A percentile compares a stretch with the other conserved stretches of the same genome.
These are phyloP conservation scores for Amanita subjunquillea DNA, from an alignment of 768 basidiomycete genomes.

Conservation along the genomic window DNA sequence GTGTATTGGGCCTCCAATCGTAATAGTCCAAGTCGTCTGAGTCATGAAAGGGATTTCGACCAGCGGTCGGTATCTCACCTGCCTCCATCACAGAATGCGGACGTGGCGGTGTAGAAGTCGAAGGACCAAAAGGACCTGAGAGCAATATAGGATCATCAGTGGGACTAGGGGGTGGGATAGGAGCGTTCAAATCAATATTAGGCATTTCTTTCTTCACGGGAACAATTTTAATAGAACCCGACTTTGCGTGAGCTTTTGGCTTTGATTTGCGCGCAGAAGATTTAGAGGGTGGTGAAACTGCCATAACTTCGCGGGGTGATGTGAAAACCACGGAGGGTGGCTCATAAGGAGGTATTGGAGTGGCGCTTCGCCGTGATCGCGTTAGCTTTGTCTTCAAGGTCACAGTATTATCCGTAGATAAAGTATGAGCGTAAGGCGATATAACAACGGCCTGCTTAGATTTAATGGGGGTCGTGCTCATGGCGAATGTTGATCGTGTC, in stretches of 20 bases:
- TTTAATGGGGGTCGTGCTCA: constrained; percentile 12
- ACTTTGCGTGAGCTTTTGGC: constrained; percentile 6
- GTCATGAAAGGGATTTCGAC: not conserved
- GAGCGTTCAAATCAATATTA: constrained; percentile 44
- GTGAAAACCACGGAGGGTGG: constrained; percentile 62
- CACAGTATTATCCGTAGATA: constrained; percentile 37
- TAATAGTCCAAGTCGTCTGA: constrained; percentile 8
- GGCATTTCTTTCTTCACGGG: constrained; percentile 57
- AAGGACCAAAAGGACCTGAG: constrained; percentile 28
- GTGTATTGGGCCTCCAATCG: constrained; percentile 12
- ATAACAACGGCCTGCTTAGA: constrained; percentile 16
- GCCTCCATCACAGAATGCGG: constrained; percentile 3
- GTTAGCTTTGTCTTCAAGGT: constrained; percentile 17
- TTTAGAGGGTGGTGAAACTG: constrained; percentile 28
- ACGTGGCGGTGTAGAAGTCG: constrained; percentile 14
- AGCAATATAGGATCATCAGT: constrained; percentile 69
- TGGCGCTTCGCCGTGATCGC: constrained; percentile 31
- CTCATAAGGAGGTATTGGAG: constrained; percentile 54
- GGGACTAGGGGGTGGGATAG: constrained; percentile 63
- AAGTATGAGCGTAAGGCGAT: constrained; percentile 39
- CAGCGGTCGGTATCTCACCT: not conserved
- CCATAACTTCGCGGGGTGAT: constrained; percentile 53
- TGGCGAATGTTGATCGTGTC: constrained; percentile 12
- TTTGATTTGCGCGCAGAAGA: constrained; percentile 14
- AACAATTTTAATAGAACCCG: constrained; percentile 11